Evolutionary conservation across 768 basidiomycete genomes (phyloP), one percentile per base, ranked within the genome.

Genomic region (Coprinopsis cinerea): DNA sequence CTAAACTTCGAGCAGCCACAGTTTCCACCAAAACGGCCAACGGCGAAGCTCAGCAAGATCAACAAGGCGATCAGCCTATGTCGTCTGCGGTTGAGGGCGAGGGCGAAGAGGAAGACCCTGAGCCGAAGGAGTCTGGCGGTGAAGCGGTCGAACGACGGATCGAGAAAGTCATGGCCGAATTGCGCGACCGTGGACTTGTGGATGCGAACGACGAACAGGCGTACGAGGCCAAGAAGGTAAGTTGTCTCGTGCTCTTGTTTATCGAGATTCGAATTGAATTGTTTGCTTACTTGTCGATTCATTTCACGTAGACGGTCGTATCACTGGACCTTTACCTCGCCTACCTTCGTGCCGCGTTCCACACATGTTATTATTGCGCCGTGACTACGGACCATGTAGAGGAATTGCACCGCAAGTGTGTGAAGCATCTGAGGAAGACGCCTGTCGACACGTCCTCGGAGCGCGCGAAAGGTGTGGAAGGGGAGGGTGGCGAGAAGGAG

Each of bases 351-450:
- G 78, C 83, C 64, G 94, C 89, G 48, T 93, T 87, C 69, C 79
- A 92, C 78, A 84, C 90, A 62, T 96, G 96, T 80, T 99, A 95
- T 71, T 99, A 99, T 72, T 99, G 96, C 76, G 85, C 87, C 59
- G 83, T 91, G 64, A 81, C 90, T 58, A 87, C 85, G 65, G 87
- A 95, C 71, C 92, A 92, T 72, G 70, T 88, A 66, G 96, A 99
- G 71, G 92, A 96, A 74, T 77, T 99, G 60, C 85, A 92, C 67
- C 82, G 92, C 64, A 92, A 92, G 72, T 97, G 95, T 76, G 73
- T 96, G 59, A 83, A 83, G 72, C 96, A 99, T 71, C 75, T 88
- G 55, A 81, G 95, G 68, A 85, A 83, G 65, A 80, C 88, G 34
- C 61, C 85, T 59, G 77, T 79, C 52, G 82, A 83, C 67, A 67